Evolutionary conservation across 148 eudicot species (phyloP).

Genomic region (Salicornia ramosissima): DNA sequence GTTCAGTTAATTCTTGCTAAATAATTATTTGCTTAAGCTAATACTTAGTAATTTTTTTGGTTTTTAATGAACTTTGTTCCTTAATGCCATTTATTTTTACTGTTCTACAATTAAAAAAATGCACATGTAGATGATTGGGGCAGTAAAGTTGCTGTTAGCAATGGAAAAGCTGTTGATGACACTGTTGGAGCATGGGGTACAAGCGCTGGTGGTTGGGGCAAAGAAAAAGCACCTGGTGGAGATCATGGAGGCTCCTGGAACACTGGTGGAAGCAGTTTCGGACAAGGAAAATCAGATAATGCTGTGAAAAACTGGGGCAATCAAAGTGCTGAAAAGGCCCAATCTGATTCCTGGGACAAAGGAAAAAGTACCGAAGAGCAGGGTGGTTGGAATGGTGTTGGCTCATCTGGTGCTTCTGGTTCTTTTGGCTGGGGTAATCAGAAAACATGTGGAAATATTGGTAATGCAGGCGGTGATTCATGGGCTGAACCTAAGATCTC

Average conservation of each 20-base stretch:
- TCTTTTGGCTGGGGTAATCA: constrained; percentile 30
- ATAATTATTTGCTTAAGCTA: neutral
- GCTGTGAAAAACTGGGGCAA: constrained; percentile 18
- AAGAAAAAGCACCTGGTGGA: constrained; percentile 21
- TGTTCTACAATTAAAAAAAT: too few species aligned
- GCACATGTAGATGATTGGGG: constrained; percentile 49
- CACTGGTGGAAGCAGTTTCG: constrained; percentile 23
- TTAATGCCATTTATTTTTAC: constrained; percentile 6
- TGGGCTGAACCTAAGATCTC: constrained; percentile 12
- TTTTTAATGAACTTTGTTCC: neutral
- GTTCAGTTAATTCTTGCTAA: neutral
- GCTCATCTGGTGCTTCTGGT: constrained; percentile 21
- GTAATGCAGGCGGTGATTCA: constrained; percentile 18
- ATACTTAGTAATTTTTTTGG: neutral
- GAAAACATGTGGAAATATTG: constrained; percentile 13
- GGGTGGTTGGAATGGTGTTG: constrained; percentile 24
- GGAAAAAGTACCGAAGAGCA: constrained; percentile 18
- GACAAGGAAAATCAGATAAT: constrained; percentile 15
- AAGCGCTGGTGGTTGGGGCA: constrained; percentile 30
- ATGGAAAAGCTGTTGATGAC: constrained; percentile 22
- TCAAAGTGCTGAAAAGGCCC: constrained; percentile 18
- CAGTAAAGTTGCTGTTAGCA: constrained; percentile 35
- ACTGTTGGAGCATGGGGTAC: constrained; percentile 36
- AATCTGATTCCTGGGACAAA: constrained; percentile 23
- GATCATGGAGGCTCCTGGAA: constrained; percentile 29